These are phyloP conservation scores for Eudorina sp. DNA, from an alignment of 139 green algal genomes.

Conservation along the genomic window DNA sequence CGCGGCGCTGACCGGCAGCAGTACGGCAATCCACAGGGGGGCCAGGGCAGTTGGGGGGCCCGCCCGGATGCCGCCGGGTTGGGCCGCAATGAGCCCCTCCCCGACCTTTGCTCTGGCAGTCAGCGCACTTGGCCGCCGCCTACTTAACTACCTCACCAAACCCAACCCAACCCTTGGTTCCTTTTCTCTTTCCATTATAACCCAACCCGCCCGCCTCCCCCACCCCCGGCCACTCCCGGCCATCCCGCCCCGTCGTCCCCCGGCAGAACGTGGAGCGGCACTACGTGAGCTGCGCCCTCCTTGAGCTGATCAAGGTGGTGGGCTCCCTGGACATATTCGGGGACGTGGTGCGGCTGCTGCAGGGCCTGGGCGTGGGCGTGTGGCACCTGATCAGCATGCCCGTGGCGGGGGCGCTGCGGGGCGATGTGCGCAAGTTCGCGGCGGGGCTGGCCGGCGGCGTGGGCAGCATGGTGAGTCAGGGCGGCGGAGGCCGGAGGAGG, in stretches of 20 bases:
- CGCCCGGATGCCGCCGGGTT: no score
- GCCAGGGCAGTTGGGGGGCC: no score
- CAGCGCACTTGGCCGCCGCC: no score
- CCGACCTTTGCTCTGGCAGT: no score
- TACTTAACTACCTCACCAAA: no score
- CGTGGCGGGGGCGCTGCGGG: constrained; percentile 45
- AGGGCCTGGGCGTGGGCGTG: constrained; percentile 60
- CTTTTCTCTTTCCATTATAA: no score
- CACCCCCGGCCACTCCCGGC: background rate
- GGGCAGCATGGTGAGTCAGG: constrained; percentile 42
- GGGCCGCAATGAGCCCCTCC: no score
- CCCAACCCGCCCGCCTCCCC: no score
- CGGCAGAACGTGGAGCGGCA: constrained; percentile 59
- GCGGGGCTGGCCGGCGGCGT: constrained; percentile 32
- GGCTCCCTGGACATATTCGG: constrained; percentile 72
- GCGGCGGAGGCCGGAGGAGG: no score
- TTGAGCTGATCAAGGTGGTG: constrained; percentile 75
- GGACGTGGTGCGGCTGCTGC: constrained; percentile 62
- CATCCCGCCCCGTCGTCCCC: background rate
- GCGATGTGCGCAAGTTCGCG: constrained; percentile 8
- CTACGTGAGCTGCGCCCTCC: constrained; percentile 74
- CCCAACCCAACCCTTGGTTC: no score
- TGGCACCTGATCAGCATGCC: constrained; percentile 69
- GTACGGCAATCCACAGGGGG: no score
- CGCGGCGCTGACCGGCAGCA: no score